phyloP scores from a whole-genome alignment of 371 early-diverging fungal species.

The Circinella minor region DNA sequence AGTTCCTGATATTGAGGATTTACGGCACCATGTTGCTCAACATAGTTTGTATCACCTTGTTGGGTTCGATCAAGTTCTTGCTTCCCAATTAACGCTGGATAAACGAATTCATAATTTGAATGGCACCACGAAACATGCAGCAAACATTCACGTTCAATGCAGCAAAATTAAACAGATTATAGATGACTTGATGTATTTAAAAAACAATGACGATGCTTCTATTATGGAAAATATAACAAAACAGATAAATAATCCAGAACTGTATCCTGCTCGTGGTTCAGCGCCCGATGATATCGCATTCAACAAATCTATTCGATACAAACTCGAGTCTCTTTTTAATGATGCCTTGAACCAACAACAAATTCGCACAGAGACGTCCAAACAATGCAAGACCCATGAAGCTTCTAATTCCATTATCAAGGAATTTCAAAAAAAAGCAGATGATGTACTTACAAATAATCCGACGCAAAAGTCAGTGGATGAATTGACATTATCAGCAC shows the following conservation, averaged over 20 bases:
- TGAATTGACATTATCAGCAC: not conserved
- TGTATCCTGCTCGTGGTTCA: not conserved
- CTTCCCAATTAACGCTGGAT: not conserved
- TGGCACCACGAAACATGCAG: not conserved
- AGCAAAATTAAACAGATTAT: not conserved
- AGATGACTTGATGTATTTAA: not conserved
- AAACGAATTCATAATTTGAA: not conserved
- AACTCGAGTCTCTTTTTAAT: not conserved
- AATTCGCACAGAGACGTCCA: not conserved
- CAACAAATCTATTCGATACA: not conserved
- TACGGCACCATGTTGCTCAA: not conserved
- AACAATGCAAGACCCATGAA: not conserved
- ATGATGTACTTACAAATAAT: not conserved
- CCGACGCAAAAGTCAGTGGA: not conserved
- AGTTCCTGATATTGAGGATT: not conserved
- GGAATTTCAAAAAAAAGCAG: not conserved
- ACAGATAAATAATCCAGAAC: conserved; percentile 8
- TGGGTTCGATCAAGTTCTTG: not conserved
- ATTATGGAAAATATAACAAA: not conserved
- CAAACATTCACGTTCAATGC: not conserved
- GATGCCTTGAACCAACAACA: not conserved
- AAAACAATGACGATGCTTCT: not conserved
- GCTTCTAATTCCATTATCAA: not conserved
- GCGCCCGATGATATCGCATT: not conserved
- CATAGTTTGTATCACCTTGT: not conserved